These are phyloP conservation scores for Leccinum pellstonianum DNA, from an alignment of 768 basidiomycete species.

Conservation along the genomic window DNA sequence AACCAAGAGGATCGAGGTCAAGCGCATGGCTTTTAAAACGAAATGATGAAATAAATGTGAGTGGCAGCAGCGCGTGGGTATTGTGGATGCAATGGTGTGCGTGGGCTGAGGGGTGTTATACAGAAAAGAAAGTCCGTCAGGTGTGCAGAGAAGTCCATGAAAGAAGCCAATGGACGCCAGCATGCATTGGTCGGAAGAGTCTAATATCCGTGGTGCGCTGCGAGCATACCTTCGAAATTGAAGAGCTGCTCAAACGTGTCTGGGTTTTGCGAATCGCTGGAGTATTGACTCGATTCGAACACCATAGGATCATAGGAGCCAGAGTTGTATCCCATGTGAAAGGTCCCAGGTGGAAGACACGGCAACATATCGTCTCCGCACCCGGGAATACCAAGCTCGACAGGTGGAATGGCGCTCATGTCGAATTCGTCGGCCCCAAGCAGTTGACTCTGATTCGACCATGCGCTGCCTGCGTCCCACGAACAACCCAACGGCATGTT, in stretches of 20 bases:
- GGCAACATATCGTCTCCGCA: constrained; percentile 33
- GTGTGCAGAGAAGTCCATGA: constrained; percentile 26
- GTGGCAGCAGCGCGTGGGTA: constrained; percentile 32
- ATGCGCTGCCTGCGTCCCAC: constrained; percentile 33
- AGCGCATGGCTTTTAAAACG: constrained; percentile 18
- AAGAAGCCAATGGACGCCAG: constrained; percentile 35
- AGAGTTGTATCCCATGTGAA: constrained; percentile 23
- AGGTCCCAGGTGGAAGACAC: constrained; percentile 11
- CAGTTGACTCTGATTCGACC: constrained; percentile 36
- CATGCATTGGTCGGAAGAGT: constrained; percentile 33
- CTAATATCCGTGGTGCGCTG: constrained; percentile 33
- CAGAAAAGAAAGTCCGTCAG: constrained; percentile 31
- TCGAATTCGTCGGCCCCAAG: constrained; percentile 67
- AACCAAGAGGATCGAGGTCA: constrained; percentile 25
- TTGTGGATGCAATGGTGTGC: constrained; percentile 25
- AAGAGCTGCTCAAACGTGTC: constrained; percentile 39
- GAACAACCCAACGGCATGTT: constrained; percentile 30
- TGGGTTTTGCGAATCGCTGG: constrained; percentile 29
- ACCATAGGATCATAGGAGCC: constrained; percentile 27
- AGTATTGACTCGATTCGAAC: constrained; percentile 33
- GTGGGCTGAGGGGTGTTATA: constrained; percentile 27
- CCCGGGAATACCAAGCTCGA: constrained; percentile 57
- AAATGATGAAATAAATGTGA: constrained; percentile 13
- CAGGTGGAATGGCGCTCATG: constrained; percentile 59
- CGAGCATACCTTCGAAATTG: constrained; percentile 37